Base-by-base conservation (phyloP, 805 yeast genomes). In the Pichia thaimueangensis region DNA sequence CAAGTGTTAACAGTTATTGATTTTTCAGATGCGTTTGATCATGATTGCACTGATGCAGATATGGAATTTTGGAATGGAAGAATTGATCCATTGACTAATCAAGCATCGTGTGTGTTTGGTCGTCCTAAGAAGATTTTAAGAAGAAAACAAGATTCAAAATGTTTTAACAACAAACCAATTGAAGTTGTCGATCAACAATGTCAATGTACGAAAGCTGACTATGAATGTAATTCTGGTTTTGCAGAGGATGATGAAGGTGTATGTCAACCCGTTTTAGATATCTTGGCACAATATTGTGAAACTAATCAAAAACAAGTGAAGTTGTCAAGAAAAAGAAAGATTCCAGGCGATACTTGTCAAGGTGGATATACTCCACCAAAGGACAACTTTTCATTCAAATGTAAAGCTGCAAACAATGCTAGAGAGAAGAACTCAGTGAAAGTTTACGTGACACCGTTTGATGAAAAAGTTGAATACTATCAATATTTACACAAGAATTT, bases 1-100 rank as follows among this genome's bases (percentile, higher is more conserved):
- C 37, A 5, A 61, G 56, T 27, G 45, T 59, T 3, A 65, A 60
- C 45, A 50, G 12, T 25, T 25, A 51, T 83, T 37, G 83, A 83
- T 53, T 82, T 84, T 51, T 51, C 74, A 1, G 64, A 68, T 2
- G 80, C 82, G 0, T 82, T 74, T 56, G 59, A 56, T 4, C 64
- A 64, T 5, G 58, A 62, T 30, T 75, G 80, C 56, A 53, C 45
- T 2, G 59, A 62, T 3, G 58, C 63, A 2, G 95, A 86, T 58
- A 71, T 79, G 50, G 95, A 86, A 59, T 71, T 68, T 11, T 74
- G 85, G 70, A 67, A 65, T 42, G 80, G 84, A 1, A 67, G 82
- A 49, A 54, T 59, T 2, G 57, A 60, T n/a, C 58, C 57, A 0
- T 51, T 51, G 5, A 57, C 60, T 8, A 54, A 44, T 1, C 49